Base-by-base conservation (phyloP, 371 early-diverging fungal species). In the Nosema muscidifuracis region DNA sequence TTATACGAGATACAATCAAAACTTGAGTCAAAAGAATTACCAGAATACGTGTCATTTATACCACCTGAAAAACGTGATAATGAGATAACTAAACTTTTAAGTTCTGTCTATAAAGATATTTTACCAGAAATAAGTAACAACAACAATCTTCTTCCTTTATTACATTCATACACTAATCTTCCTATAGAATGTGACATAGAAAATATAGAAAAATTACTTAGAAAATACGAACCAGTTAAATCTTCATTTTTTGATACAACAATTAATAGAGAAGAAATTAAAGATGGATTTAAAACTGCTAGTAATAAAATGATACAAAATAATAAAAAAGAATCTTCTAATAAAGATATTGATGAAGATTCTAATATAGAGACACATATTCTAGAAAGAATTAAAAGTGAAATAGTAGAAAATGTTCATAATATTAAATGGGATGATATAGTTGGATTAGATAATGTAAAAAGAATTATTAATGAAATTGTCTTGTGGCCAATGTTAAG, bases 391-490 rank as follows among this genome's bases (percentile, higher is more conserved):
- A 76, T 81, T 34, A 43, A 56, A 33, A 67, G 50, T 62, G 81
- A 81, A 66, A 81, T 81, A 47, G 28, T 81, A 15, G 74, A 81
- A 26, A 50, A 18, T 20, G 40, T 7, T 18, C 28, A 28, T 26
- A 73, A 81, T 24, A 28, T 72, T 33, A 43, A 15, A 15, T 89
- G 92, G 92, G 88, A 89, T 51, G 92, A 93, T 70, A 91, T 93
- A 73, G 91, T 91, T 13, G 95, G 94, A 0, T 80, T 94, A 34
- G 86, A 86, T 24, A 88, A 89, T 67, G 91, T 92, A 26, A 94
- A 94, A 77, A 79, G 82, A 44, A 85, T 88, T 0, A 89, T 94
- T 57, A 86, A 85, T 30, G 91, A 90, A 79, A 88, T 89, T 1
- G 83, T 87, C 1, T 34, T 84, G 15, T 92, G 88, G 87, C 95